These are phyloP conservation scores for Coemansia sp. DNA, from an alignment of 192 early-diverging fungal species.

Conservation along the genomic window DNA sequence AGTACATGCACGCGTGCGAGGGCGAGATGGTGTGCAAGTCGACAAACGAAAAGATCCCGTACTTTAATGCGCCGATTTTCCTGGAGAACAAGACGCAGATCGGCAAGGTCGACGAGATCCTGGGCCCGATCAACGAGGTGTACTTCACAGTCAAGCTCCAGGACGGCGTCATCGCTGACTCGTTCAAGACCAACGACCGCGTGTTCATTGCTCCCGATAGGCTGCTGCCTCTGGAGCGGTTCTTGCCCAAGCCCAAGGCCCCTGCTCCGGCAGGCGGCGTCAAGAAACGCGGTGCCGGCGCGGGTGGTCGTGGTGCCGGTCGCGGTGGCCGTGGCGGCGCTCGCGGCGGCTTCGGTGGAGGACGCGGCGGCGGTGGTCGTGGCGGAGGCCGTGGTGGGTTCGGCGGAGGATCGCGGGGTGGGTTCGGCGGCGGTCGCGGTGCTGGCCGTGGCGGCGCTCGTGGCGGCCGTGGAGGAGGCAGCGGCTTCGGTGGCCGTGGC, in stretches of 20 bases:
- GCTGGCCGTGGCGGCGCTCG: conserved; percentile 47
- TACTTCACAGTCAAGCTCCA: conserved; percentile 96
- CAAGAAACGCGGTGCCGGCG: conserved; percentile 65
- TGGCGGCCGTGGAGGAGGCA: conserved; percentile 49
- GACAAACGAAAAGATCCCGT: conserved; percentile 88
- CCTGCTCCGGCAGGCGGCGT: conserved; percentile 32
- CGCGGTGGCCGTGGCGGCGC: conserved; percentile 62
- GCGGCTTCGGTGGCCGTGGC: conserved; percentile 52
- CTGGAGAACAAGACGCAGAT: conserved; percentile 98
- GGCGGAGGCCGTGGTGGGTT: conserved; percentile 43
- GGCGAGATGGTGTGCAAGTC: conserved; percentile 96
- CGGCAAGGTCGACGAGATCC: conserved; percentile 98
- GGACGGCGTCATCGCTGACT: conserved; percentile 85
- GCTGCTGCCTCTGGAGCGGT: conserved; percentile 92
- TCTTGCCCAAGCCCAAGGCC: conserved; percentile 91
- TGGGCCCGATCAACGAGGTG: conserved; percentile 96
- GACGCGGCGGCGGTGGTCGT: conserved; percentile 26
- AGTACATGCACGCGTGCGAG: conserved; percentile 92
- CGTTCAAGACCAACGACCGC: conserved; percentile 88
- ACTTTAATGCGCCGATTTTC: conserved; percentile 99
- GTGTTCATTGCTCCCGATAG: conserved; percentile 94
- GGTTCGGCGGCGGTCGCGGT: conserved; percentile 37
- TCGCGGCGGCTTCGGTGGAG: conserved; percentile 53
- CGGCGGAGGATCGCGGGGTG: conserved; percentile 35
- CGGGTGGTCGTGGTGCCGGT: conserved; percentile 56